Base-by-base conservation (phyloP, 2,329 filamentous ascomycete genomes). In the Scedosporium minutisporum region DNA sequence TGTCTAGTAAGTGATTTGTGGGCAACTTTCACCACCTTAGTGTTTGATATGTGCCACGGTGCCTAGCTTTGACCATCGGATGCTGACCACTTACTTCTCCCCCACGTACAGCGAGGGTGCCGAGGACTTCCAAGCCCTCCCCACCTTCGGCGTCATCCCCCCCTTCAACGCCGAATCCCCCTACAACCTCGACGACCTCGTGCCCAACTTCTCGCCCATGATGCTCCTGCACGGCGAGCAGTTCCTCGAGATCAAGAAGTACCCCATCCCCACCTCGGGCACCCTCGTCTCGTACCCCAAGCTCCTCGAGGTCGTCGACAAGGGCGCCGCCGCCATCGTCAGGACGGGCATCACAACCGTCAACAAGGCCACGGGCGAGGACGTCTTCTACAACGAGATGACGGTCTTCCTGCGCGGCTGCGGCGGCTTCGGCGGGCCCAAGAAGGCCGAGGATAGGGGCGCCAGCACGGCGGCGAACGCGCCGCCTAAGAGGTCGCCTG, bases 221-320 rank as follows among this genome's bases (percentile, higher is more conserved):
- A 97, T 97, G 92, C 86, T 99, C 60, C 88, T 99, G 25, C 95
- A 99, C 79, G 95, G 95, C 72, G 95, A 99, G 82, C 95, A 99
- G 77, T 99, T 93, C 78, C 90, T 99, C 66, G 95, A 99, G 78
- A 84, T 99, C 71, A 87, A 88, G 73, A 91, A 93, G 76, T 96
- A 87, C 79, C 95, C 95, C 48, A 89, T 97, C 69, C 93, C 93
- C 42, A 97, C 93, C 38, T 83, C 87, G 62, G 92, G 84, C 60
- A 87, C 86, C 63, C 87, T 96, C 59, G 75, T 90, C 69, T 91
- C 89, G 63, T 85, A 87, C 71, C 89, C 87, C 64, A 87, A 87
- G 74, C 87, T 99, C 63, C 85, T 99, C 65, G 95, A 99, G 75
- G 93, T 97, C 9, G 85, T 97, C 58, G 95, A 99, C 81, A 99